These are phyloP conservation scores for Blastobotrys buckinghamii DNA, from an alignment of 1,139 yeast species.

Conservation along the genomic window DNA sequence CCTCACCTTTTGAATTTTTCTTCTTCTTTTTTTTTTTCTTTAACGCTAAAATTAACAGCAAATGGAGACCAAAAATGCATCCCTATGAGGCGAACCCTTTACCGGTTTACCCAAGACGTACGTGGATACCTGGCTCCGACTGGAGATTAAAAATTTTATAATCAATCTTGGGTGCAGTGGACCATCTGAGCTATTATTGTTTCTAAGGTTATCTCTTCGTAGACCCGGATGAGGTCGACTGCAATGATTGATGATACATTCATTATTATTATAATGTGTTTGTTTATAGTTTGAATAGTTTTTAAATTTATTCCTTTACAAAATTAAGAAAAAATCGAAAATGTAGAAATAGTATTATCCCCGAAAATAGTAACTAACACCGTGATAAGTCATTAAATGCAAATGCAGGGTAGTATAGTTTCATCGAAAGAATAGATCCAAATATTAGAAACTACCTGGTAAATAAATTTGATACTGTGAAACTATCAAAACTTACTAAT, in stretches of 20 bases:
- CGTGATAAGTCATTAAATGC: too few relatives aligned
- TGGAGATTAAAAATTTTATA: conserved; percentile 29
- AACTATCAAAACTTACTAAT: too few relatives aligned
- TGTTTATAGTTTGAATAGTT: too few relatives aligned
- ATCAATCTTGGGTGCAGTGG: conserved; percentile 40
- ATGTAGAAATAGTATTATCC: too few relatives aligned
- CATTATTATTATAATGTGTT: neutral
- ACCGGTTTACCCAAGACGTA: conserved; percentile 35
- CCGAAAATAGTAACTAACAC: too few relatives aligned
- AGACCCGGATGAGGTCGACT: conserved; percentile 38
- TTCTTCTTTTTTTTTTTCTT: conserved; percentile 14
- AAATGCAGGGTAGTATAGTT: too few relatives aligned
- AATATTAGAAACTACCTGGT: too few relatives aligned
- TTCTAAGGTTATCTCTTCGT: conserved; percentile 37
- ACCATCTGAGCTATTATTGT: conserved; percentile 23
- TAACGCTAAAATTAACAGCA: conserved; percentile 34
- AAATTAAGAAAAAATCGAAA: too few relatives aligned
- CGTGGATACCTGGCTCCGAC: conserved; percentile 30
- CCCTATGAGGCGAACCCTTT: conserved; percentile 37
- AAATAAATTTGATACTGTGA: too few relatives aligned
- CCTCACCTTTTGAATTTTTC: conserved; percentile 8
- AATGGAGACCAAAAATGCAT: conserved; percentile 27
- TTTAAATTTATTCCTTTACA: too few relatives aligned
- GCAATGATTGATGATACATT: conserved; percentile 38
- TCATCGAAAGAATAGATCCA: too few relatives aligned